Evolutionary conservation across 2,329 filamentous ascomycete genomes (phyloP), one percentile per base, ranked within the genome.

Genomic region (Apiospora aurea): DNA sequence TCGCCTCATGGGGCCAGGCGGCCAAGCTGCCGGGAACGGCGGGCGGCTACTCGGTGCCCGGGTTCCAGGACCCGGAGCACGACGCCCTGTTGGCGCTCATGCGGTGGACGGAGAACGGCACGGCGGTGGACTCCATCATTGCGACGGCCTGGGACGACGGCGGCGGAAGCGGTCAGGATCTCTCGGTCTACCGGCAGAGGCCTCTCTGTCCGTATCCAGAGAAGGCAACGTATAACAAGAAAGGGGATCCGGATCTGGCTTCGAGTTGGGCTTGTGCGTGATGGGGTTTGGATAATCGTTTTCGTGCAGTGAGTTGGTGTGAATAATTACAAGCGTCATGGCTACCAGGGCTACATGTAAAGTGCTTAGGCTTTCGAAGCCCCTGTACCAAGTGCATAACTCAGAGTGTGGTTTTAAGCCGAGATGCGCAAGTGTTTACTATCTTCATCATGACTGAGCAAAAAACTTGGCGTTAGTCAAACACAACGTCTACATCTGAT

Each of bases 201-300:
- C 83, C 82, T 4, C 76, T 89, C 69, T 89, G 87, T 75, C 79
- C 81, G 21, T 83, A 82, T 70, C 81, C 82, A 11, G 72, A 77
- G 69, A 78, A 80, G 69, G 77, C 81, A 73, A 79, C 26, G 77
- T 85, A 81, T 76, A 76, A 79, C 26, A 79, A 79, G 7, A 51
- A 26, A 4, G 82, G 81, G 1, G 79, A 84, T 73, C 72, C 78
- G 16, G 76, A 81, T 41, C 69, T 77, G 21, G 78, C 82, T 14
- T 71, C 74, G 18, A 81, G 78, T 70, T 85, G 83, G 79, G 78
- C 71, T 21, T 84, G 82, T 69, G 74, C 75, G 76, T 80, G 46
- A 76, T 41, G 16, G 13, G 24, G 29, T 4, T 57, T 10, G 14
- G 7, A 21, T 26, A 10, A 8, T 34, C n/a, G 24, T 34, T 11